Evolutionary conservation across 371 early-diverging fungal genomes (phyloP), one percentile per base, ranked within the genome.

Genomic region (Circinella minor): DNA sequence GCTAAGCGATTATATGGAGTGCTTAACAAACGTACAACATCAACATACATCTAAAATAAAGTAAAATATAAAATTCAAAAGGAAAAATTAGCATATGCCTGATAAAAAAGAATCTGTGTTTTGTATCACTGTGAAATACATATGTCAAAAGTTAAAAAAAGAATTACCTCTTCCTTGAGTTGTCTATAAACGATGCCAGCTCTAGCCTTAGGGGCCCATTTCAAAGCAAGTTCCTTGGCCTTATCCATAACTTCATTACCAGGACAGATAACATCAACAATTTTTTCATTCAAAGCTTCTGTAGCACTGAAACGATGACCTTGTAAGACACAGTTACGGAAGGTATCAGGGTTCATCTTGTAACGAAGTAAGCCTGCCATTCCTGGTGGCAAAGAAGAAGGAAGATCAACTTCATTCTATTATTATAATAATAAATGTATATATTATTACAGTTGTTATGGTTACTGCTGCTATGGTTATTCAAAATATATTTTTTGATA

Each of bases 401-500:
- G 90, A 61, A 94, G 81, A 72, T 94, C 94, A 6, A 95, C 86
- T 81, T 94, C 95, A 74, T 92, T 92, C 91, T 88, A 76, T 6
- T 48, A 39, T 48, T n/a, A n/a, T n/a, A n/a, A n/a, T n/a, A n/a
- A n/a, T n/a, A n/a, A n/a, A n/a, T 46, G 5, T 1, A 20, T 36
- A 4, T 2, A 61, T 36, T 3, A 11, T 13, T 46, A 39, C 10
- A 15, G 20, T 61, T 46, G 43, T n/a, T 62, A n/a, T 37, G 9
- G 13, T 14, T 9, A 20, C 46, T 18, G 47, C 5, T 47, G 15
- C 1, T 11, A 47, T 11, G 47, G 11, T 51, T n/a, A 13, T 38
- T 10, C 67, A 6, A 51, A 27, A 27, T 27, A n/a, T 27, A 4
- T n/a, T 13, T 51, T 13, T 17, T 51, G 1, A 8, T 51, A n/a